These are phyloP conservation scores for Dipteronia sinensis DNA, from an alignment of 345 rosid genomes.

Conservation along the genomic window DNA sequence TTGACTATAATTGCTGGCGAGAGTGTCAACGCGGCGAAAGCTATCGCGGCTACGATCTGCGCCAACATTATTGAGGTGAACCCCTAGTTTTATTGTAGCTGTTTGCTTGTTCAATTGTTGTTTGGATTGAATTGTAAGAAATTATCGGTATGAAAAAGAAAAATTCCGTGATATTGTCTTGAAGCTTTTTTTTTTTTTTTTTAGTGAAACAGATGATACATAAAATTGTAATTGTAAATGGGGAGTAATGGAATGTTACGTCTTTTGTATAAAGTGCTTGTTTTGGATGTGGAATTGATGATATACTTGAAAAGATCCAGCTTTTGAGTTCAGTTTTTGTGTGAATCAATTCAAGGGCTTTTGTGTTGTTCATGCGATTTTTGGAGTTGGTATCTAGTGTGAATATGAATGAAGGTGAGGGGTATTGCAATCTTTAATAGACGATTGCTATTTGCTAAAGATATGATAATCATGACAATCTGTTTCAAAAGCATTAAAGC, in stretches of 20 bases:
- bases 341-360: background rate
- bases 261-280: slow-evolving; percentile 13
- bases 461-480: background rate
- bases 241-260: slow-evolving; percentile 48
- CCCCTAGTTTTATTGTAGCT: slow-evolving; percentile 49
- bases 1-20: slow-evolving; percentile 97
- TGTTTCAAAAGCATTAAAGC: background rate
- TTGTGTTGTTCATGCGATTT: background rate
- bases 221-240: slow-evolving; percentile 45
- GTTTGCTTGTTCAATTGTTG: slow-evolving; percentile 31
- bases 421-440: background rate
- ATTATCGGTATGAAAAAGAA: background rate
- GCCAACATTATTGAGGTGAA: slow-evolving; percentile 96
- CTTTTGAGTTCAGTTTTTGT: background rate
- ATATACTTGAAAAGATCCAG: background rate
- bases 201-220: background rate
- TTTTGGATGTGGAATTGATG: slow-evolving; percentile 9
- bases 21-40: slow-evolving; percentile 83
- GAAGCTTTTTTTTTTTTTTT: background rate
- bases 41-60: slow-evolving; percentile 78
- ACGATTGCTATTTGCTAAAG: background rate
- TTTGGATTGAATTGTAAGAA: slow-evolving; percentile 41
- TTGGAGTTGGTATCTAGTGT: background rate
- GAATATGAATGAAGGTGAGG: background rate
- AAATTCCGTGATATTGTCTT: background rate